phyloP scores from a whole-genome alignment of 345 rosid genomes.

The Balakata baccata region DNA sequence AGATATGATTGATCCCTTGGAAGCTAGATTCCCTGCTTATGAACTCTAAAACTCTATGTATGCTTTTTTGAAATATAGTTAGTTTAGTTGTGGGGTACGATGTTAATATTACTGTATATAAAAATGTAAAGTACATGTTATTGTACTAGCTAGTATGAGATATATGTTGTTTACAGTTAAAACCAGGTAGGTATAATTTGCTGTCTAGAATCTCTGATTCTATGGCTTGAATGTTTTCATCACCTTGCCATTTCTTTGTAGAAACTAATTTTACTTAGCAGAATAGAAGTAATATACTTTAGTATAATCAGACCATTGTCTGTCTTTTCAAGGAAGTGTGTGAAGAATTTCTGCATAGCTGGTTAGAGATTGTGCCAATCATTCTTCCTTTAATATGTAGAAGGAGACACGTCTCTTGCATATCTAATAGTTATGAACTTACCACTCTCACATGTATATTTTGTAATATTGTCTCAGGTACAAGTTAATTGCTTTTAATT shows the following conservation, averaged over 20 bases:
- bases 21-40: constrained; percentile 29
- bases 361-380: not conserved
- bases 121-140: not conserved
- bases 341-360: not conserved
- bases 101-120: constrained; percentile 5
- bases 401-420: not conserved
- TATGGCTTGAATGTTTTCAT: not conserved
- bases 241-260: not conserved
- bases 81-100: not conserved
- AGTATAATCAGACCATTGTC: not conserved
- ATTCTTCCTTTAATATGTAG: not conserved
- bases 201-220: not conserved
- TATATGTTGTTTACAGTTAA: not conserved
- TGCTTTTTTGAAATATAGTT: not conserved
- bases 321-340: not conserved
- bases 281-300: not conserved
- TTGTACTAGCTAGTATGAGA: not conserved
- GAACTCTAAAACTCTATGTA: constrained; percentile 21
- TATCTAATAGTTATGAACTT: not conserved
- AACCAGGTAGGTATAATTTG: no score
- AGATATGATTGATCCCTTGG: constrained; percentile 22
- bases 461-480: not conserved
- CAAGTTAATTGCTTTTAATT: not conserved
- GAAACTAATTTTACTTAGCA: no score
- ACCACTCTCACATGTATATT: not conserved